These are phyloP conservation scores for Berkeleyomyces rouxiae DNA, from an alignment of 2,329 filamentous ascomycete genomes.

Conservation along the genomic window DNA sequence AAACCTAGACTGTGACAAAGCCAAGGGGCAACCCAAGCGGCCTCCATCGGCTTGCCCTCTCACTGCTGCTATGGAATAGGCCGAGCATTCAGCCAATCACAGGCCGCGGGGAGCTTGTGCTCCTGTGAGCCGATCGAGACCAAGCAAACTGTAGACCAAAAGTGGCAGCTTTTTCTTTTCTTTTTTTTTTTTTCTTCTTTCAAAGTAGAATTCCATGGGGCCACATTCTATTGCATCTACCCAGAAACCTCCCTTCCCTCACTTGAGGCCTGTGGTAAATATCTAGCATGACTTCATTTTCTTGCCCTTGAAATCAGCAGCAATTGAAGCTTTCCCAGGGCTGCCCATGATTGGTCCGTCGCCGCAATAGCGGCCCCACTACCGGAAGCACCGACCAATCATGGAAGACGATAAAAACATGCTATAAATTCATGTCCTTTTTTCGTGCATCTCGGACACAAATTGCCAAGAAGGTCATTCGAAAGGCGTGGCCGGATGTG, in stretches of 20 bases:
- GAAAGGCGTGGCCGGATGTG: not conserved
- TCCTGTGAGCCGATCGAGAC: not conserved
- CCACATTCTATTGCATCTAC: not conserved
- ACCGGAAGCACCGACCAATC: not conserved
- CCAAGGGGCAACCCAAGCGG: not conserved
- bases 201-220: not conserved
- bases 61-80: no score
- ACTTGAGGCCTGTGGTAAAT: not conserved
- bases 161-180: not conserved
- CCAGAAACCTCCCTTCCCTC: not conserved
- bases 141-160: not conserved
- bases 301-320: not conserved
- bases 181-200: not conserved
- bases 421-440: not conserved
- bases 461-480: not conserved
- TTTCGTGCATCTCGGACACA: not conserved
- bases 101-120: not conserved
- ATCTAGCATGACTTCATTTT: not conserved
- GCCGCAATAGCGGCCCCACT: not conserved
- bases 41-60: not conserved
- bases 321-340: not conserved
- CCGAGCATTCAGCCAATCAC: not conserved
- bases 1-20: not conserved
- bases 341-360: not conserved
- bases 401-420: not conserved